Percentiles rank a stretch among this genome's conserved stretches.
These are phyloP conservation scores for Ilex asprella DNA, from an alignment of 257 asterid species.

Conservation along the genomic window DNA sequence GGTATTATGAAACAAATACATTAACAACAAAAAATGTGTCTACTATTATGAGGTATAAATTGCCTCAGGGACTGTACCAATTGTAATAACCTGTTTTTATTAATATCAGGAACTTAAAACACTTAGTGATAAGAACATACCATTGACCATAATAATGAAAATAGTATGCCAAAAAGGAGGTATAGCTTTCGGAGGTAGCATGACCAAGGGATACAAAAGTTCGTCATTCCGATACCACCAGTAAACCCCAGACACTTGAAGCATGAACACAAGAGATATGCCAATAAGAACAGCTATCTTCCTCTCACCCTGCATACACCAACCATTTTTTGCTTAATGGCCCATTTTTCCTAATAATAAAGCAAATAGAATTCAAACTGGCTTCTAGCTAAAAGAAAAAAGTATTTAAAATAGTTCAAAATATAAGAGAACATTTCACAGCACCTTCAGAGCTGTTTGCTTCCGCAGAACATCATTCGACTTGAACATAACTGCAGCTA, in stretches of 20 bases:
- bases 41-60: no score
- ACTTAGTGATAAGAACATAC: slow-evolving; percentile 32
- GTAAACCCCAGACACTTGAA: slow-evolving; percentile 62
- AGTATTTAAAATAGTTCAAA: slow-evolving; percentile 3
- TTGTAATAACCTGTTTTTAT: neutral
- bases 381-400: slow-evolving; percentile 11
- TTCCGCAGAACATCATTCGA: slow-evolving; percentile 74
- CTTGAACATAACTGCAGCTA: slow-evolving; percentile 83
- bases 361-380: slow-evolving; percentile 2
- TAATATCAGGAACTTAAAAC: slow-evolving; percentile 10
- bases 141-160: slow-evolving; percentile 83
- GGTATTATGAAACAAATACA: neutral
- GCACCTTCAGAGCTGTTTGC: slow-evolving; percentile 89
- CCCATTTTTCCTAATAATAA: slow-evolving; percentile 4
- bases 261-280: slow-evolving; percentile 36
- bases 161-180: slow-evolving; percentile 93
- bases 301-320: slow-evolving; percentile 67
- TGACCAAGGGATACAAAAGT: slow-evolving; percentile 56
- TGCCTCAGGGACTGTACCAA: neutral
- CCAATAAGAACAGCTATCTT: slow-evolving; percentile 42
- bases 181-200: slow-evolving; percentile 80
- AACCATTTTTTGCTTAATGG: slow-evolving; percentile 13
- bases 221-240: slow-evolving; percentile 82
- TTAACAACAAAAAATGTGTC: no score
- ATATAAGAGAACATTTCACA: neutral